Evolutionary conservation across 2,329 filamentous ascomycete species (phyloP), one percentile per base, ranked within the genome.

Genomic region (Bertia moriformis): DNA sequence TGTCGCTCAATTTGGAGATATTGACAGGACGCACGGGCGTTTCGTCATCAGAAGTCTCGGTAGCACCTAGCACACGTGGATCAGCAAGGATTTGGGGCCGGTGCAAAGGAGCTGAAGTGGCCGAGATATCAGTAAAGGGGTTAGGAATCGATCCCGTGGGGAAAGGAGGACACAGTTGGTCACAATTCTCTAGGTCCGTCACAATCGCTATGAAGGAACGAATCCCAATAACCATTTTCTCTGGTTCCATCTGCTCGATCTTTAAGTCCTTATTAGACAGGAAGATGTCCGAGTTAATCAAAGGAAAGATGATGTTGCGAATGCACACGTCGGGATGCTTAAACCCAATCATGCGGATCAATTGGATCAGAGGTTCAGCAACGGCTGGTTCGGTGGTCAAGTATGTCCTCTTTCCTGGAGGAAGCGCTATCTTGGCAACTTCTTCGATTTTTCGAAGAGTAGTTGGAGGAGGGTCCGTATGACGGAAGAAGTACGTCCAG

Each of bases 141-240:
- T 35, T 35, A 10, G 32, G 32, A 10, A 35, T 10, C 7, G 32
- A 35, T 7, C 32, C 32, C 7, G 32, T 35, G 1, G 91, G 91
- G 47, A 96, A 95, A 0, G 87, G 83, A 2, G 91, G 91, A 18
- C 71, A 71, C 12, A 79, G 73, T 45, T 77, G 71, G 38, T 88
- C 81, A 18, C 81, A 80, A 45, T 82, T 89, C 56, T 98, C 91
- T 18, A 96, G 66, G 55, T 98, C 91, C 1, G 83, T 73, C 75
- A 98, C 89, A 47, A 96, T 86, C 20, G 83, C 84, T 19, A 98
- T 67, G 54, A 96, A 98, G 3, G 91, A 84, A 45, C 87, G 76
- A 45, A 98, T 98, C 2, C 88, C 91, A 48, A 98, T 83, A n/a
- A 96, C 89, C 62, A 95, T 93, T 49, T 85, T 82, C 53, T 98